Base-by-base conservation (phyloP, 805 yeast species). In the Candida maltosa region DNA sequence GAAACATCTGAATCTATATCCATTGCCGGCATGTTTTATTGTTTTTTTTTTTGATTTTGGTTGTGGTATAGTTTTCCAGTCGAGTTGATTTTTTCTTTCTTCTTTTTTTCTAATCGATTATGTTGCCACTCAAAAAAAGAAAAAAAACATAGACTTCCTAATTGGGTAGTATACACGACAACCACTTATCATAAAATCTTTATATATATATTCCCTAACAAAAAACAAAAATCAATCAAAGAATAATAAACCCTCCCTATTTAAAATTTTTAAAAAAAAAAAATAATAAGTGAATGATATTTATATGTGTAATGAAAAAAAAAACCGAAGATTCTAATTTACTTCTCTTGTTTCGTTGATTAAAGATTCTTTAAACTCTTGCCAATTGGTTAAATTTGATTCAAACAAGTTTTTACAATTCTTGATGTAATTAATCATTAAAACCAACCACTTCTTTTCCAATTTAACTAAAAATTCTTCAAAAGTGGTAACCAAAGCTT, bases 401-500 rank as follows among this genome's bases (percentile, higher is more conserved):
- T 45, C 38, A 38, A 65, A 59, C 31, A 65, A 44, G 34, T 48
- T 51, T 32, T 53, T 63, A 5, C 68, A 62, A 18, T 58, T 55
- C 32, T 52, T 52, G 9, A 68, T 56, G 38, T 62, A 65, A 14
- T 52, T 54, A n/a, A 64, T 41, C 62, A 68, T 63, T 26, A 66
- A 52, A 10, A 20, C 20, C 23, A 64, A 45, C 69, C 73, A 65
- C 42, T 58, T 60, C 42, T 47, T 55, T 58, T 78, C 65, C 56
- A 73, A 51, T 45, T 57, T 43, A 46, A 29, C 34, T 49, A 64
- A 26, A 52, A 62, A 49, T 43, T 65, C 60, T 43, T 59, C 39
- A 52, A 62, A 60, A 32, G 66, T 76, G 15, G 41, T 44, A 34
- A 60, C 65, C n/a, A 75, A 60, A 32, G 67, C 65, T 8, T 61